Conservation (phyloP, 352 stramenopile species). For the Chrysophaeum taylorii region DNA sequence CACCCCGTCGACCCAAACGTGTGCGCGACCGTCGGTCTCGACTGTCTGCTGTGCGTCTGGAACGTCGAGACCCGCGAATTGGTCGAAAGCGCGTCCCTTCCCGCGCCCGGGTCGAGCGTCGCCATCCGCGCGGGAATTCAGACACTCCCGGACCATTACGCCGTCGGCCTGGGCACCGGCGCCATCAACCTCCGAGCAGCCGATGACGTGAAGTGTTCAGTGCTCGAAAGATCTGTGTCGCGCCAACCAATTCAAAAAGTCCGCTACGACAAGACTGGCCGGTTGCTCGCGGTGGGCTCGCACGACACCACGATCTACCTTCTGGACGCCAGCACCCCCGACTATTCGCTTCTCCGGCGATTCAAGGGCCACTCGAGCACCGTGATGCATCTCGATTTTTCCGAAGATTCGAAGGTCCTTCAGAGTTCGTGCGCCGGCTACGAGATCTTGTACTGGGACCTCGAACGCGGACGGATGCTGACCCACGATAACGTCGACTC, state of each 20-base stretch:
- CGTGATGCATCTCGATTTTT: conserved; percentile 58
- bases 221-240: no score
- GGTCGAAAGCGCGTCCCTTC: background rate
- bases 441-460: conserved; percentile 57
- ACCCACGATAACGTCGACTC: conserved; percentile 19
- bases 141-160: background rate
- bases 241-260: no score
- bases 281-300: conserved; percentile 43
- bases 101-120: background rate
- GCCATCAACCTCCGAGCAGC: conserved; percentile 10
- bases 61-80: background rate
- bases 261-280: conserved; percentile 10
- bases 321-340: conserved; percentile 22
- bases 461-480: conserved; percentile 37
- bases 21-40: conserved; percentile 13
- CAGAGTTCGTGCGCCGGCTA: conserved; percentile 46
- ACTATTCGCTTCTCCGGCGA: conserved; percentile 40
- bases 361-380: conserved; percentile 55
- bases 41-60: conserved; percentile 20
- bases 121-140: background rate
- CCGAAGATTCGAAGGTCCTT: conserved; percentile 45
- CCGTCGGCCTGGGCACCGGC: conserved; percentile 13
- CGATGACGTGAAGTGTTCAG: no score
- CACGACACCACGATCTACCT: conserved; percentile 64
- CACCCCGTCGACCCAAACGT: conserved; percentile 5